These are phyloP conservation scores for Sphaerobolus stellatus DNA, from an alignment of 1,284 basidiomycete genomes.

Conservation along the genomic window DNA sequence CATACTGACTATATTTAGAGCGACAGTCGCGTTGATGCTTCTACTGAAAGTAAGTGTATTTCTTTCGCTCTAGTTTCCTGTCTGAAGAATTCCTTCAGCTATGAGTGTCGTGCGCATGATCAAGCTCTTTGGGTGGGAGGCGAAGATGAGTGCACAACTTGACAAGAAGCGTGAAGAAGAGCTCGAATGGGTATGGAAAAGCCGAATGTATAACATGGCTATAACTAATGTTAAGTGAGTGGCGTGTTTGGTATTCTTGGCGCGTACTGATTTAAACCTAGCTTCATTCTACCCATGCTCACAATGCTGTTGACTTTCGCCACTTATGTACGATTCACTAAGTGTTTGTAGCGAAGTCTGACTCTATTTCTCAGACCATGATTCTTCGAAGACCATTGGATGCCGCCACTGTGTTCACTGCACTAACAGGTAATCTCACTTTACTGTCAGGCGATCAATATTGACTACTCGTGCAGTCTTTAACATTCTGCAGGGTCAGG, in stretches of 20 bases:
- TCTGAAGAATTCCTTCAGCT: slow-evolving; percentile 25
- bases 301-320: slow-evolving; percentile 47
- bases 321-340: slow-evolving; percentile 29
- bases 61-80: slow-evolving; percentile 3
- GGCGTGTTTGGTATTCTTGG: neutral
- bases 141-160: slow-evolving; percentile 50
- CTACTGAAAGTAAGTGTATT: slow-evolving; percentile 45
- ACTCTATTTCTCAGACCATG: neutral
- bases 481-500: neutral
- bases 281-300: slow-evolving; percentile 41
- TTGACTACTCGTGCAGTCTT: neutral
- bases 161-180: slow-evolving; percentile 46
- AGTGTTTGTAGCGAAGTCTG: too few relatives aligned
- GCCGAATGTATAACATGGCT: slow-evolving; percentile 20
- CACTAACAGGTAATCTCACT: neutral
- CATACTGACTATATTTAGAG: slow-evolving; percentile 30
- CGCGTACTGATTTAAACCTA: slow-evolving; percentile 14
- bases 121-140: slow-evolving; percentile 73
- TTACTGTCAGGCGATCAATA: too few relatives aligned
- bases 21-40: slow-evolving; percentile 48
- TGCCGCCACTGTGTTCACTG: neutral
- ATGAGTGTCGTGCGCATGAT: slow-evolving; percentile 58
- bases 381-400: neutral
- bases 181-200: slow-evolving; percentile 28
- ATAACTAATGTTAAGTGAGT: slow-evolving; percentile 26